Evolutionary conservation across 2,329 filamentous ascomycete species (phyloP), one percentile per base, ranked within the genome.

Genomic region (Didymosphaeria variabile): DNA sequence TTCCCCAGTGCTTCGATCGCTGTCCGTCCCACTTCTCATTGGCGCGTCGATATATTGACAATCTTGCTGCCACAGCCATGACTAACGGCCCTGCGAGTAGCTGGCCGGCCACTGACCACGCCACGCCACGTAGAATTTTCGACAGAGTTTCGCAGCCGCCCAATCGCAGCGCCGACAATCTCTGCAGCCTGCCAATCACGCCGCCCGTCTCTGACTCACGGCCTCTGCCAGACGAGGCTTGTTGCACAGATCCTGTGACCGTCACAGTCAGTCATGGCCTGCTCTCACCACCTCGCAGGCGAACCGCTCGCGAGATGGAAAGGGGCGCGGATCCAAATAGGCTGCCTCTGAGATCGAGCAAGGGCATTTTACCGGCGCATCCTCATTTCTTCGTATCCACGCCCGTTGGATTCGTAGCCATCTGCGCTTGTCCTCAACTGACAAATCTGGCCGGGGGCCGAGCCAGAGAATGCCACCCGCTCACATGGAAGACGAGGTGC

Each of bases 141-240:
- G 53, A 73, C 55, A 73, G 62, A 72, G 58, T 68, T 65, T 68
- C 59, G 63, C 65, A 26, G 45, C 70, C 67, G 68, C 69, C 72
- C 70, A 76, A 76, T 77, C 44, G 66, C 52, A 57, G 65, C 70
- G 71, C 66, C 70, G 60, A 73, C 73, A 74, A 73, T 75, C 72
- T 66, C 55, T 49, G 49, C 53, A 55, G n/a, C 64, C 57, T 64
- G 69, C 73, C 75, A 77, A 74, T 76, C 72, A 72, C n/a, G n/a
- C n/a, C n/a, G n/a, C 36, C 58, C 52, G 61, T 60, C 59, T 64
- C 62, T 64, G 49, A 66, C 50, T 63, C 66, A 55, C 61, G 57
- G 1, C n/a, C 38, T 51, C 32, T 45, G 38, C 38, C 40, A n/a
- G 36, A 54, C n/a, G n/a, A n/a, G n/a, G 36, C 10, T n/a, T 19